Percentiles rank a stretch among this genome's conserved stretches.
Conservation (phyloP, 805 yeast genomes). For the Kluyveromyces lactis region DNA sequence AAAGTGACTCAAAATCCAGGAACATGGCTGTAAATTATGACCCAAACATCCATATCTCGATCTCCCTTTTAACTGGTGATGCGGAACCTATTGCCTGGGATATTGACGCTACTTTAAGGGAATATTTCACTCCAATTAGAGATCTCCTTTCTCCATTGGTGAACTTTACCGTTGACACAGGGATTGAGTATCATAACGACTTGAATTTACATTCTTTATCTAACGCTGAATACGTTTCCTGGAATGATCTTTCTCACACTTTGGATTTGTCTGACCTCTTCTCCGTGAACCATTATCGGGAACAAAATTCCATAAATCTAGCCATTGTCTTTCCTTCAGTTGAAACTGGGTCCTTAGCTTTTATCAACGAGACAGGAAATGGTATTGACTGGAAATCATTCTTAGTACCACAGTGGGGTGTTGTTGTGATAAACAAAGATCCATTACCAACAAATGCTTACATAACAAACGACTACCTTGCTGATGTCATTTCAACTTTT, state of each 20-base stretch:
- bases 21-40: constrained; percentile 32
- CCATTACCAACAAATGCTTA: constrained; percentile 21
- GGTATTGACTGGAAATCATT: constrained; percentile 32
- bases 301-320: constrained; percentile 64
- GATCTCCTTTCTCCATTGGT: constrained; percentile 44
- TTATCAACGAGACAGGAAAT: constrained; percentile 10
- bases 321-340: constrained; percentile 36
- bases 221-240: constrained; percentile 29
- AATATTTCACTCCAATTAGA: constrained; percentile 48
- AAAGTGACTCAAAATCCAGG: constrained; percentile 10
- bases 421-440: constrained; percentile 36
- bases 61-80: constrained; percentile 66
- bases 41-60: constrained; percentile 65
- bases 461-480: constrained; percentile 39
- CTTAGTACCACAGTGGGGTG: constrained; percentile 85
- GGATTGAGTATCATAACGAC: constrained; percentile 54
- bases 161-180: constrained; percentile 71
- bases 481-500: constrained; percentile 57
- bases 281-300: constrained; percentile 42
- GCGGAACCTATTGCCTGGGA: constrained; percentile 69
- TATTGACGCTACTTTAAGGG: constrained; percentile 43
- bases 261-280: constrained; percentile 74
- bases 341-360: constrained; percentile 35
- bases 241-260: constrained; percentile 59
- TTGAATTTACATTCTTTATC: constrained; percentile 26